phyloP scores from a whole-genome alignment of 1,284 basidiomycete genomes.

The Tilletia caries region DNA sequence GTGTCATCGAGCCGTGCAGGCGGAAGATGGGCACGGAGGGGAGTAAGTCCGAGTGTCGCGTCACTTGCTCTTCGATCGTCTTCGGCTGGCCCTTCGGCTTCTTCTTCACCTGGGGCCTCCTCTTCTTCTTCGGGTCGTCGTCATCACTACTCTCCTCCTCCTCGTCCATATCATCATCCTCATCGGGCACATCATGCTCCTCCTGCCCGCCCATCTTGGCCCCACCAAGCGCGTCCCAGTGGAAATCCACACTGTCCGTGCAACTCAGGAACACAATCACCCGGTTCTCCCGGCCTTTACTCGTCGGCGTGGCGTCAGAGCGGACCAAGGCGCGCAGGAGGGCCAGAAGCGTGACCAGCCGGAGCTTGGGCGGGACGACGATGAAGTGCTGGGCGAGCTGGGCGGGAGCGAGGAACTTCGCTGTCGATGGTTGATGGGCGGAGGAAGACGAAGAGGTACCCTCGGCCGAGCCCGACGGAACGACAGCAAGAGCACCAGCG shows the following conservation, averaged over 20 bases:
- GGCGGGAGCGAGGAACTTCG: conserved; percentile 80
- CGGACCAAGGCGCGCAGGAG: conserved; percentile 65
- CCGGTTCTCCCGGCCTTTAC: conserved; percentile 47
- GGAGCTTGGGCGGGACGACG: conserved; percentile 85
- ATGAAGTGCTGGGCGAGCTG: conserved; percentile 93
- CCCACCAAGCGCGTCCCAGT: conserved; percentile 82
- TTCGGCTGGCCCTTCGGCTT: conserved; percentile 25
- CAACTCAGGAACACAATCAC: conserved; percentile 95
- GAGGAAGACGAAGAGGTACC: conserved; percentile 2
- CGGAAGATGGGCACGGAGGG: conserved; percentile 77
- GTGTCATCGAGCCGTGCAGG: conserved; percentile 88
- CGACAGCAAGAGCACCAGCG: neutral
- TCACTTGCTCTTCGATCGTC: conserved; percentile 31
- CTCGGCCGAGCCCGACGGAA: conserved; percentile 5
- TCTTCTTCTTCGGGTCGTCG: conserved; percentile 29
- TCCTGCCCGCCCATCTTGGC: conserved; percentile 64
- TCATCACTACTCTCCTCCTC: conserved; percentile 51
- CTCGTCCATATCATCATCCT: conserved; percentile 17
- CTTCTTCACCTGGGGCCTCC: conserved; percentile 5
- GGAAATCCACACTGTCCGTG: conserved; percentile 95
- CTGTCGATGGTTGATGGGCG: conserved; percentile 57
- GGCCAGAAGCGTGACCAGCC: conserved; percentile 84
- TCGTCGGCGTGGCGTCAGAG: conserved; percentile 56
- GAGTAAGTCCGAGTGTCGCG: conserved; percentile 66
- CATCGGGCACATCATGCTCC: conserved; percentile 26